A percentile compares a stretch with the other conserved stretches of the same genome.
Evolutionary conservation across 73 alveolate genomes (phyloP).

Genomic region (Paramecium biaurelia): DNA sequence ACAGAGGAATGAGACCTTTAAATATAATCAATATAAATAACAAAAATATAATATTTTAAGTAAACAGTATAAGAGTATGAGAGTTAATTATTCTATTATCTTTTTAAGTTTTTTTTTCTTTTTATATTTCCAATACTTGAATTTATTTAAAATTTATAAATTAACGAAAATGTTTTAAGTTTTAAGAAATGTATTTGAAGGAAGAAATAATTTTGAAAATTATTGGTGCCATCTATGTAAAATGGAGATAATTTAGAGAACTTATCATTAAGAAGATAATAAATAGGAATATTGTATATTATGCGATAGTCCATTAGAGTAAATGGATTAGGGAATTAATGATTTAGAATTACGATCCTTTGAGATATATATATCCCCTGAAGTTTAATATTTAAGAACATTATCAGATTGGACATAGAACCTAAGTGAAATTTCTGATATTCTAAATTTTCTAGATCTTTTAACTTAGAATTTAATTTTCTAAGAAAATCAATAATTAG

Average conservation of each 20-base stretch:
- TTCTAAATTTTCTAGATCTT: background rate
- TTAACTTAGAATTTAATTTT: background rate
- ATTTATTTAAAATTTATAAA: background rate
- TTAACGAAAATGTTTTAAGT: background rate
- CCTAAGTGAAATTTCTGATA: background rate
- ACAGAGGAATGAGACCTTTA: background rate
- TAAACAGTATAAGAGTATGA: no score
- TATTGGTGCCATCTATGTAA: background rate
- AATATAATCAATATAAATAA: background rate
- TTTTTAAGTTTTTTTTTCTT: background rate
- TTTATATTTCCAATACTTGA: background rate
- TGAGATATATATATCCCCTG: background rate
- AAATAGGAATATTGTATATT: background rate
- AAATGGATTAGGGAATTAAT: background rate
- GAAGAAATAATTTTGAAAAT: background rate
- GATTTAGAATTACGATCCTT: background rate
- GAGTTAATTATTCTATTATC: background rate
- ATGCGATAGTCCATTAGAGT: background rate
- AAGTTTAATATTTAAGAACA: background rate
- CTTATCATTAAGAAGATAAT: background rate
- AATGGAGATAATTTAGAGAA: background rate
- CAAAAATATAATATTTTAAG: background rate
- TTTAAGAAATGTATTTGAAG: background rate
- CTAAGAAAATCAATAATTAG: background rate
- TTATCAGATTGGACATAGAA: background rate